These are phyloP conservation scores for Asterella californica DNA, from an alignment of 225 moss, liverwort and hornwort genomes.

Conservation along the genomic window DNA sequence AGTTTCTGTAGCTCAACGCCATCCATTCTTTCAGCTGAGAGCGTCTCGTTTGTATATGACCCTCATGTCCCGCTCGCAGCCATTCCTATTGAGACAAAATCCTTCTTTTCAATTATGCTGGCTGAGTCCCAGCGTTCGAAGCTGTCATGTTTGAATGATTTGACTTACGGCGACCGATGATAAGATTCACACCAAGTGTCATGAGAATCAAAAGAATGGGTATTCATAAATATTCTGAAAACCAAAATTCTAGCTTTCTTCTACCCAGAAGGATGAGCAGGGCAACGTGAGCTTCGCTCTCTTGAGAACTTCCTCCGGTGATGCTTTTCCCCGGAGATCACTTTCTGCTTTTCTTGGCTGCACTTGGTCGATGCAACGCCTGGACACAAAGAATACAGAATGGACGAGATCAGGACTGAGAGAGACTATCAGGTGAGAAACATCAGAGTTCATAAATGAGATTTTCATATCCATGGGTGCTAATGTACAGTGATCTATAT, in stretches of 20 bases:
- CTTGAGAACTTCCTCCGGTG: slow-evolving; percentile 10
- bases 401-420: not conserved
- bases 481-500: not conserved
- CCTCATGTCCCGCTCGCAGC: not conserved
- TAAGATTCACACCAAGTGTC: not conserved
- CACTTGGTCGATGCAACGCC: slow-evolving; percentile 19
- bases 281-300: slow-evolving; percentile 2
- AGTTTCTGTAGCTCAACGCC: not conserved
- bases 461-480: not conserved
- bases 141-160: not conserved
- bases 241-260: not conserved
- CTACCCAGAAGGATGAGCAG: slow-evolving; percentile 13
- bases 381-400: not conserved
- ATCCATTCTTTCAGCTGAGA: not conserved
- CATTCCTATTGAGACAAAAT: not conserved
- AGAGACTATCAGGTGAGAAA: slow-evolving; percentile 51
- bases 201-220: not conserved
- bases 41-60: not conserved
- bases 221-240: not conserved
- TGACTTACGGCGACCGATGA: too few species aligned
- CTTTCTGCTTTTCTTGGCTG: slow-evolving; percentile 15
- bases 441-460: not conserved
- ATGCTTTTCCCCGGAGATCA: slow-evolving; percentile 4
- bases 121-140: not conserved
- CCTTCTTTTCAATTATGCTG: not conserved